Evolutionary conservation across 371 early-diverging fungal genomes (phyloP).

Genomic region (Syncephalastrum monosporum): DNA sequence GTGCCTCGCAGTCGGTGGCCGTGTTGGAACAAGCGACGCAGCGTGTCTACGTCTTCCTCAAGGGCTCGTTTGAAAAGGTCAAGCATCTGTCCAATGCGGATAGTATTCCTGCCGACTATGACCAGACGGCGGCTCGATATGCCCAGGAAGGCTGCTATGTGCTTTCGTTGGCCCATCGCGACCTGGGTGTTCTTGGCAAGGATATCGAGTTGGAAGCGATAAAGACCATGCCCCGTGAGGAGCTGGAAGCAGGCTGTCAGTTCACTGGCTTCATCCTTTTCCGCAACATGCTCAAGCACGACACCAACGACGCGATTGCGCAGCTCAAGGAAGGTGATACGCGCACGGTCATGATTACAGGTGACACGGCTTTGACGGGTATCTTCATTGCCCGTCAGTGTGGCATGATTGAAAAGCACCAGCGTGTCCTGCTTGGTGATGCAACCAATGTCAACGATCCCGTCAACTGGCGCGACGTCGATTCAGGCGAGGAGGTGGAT

Average conservation of each 20-base stretch:
- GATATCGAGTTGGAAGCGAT: slow-evolving; percentile 43
- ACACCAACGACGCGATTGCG: slow-evolving; percentile 70
- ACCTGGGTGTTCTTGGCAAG: slow-evolving; percentile 43
- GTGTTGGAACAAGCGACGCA: slow-evolving; percentile 54
- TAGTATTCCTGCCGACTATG: slow-evolving; percentile 65
- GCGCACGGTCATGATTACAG: slow-evolving; percentile 88
- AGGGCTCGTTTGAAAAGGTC: slow-evolving; percentile 83
- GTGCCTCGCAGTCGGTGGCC: slow-evolving; percentile 83
- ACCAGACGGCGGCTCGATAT: slow-evolving; percentile 53
- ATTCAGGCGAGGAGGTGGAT: slow-evolving; percentile 39
- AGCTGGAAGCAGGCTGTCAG: slow-evolving; percentile 62
- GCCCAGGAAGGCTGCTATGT: slow-evolving; percentile 84
- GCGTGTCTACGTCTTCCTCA: slow-evolving; percentile 66
- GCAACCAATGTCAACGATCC: slow-evolving; percentile 19
- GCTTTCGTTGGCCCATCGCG: slow-evolving; percentile 68
- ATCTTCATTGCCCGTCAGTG: slow-evolving; percentile 80
- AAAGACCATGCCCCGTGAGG: slow-evolving; percentile 53
- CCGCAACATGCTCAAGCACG: slow-evolving; percentile 86
- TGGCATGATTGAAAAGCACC: slow-evolving; percentile 63
- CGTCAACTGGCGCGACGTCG: slow-evolving; percentile 56
- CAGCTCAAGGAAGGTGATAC: slow-evolving; percentile 77
- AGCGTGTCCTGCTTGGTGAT: slow-evolving; percentile 54
- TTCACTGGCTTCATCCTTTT: slow-evolving; percentile 85
- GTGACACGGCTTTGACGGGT: slow-evolving; percentile 89
- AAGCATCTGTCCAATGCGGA: slow-evolving; percentile 45